Evolutionary conservation across 106 monocot genomes (phyloP), one percentile per base, ranked within the genome.

Genomic region (Agapanthus africanus): DNA sequence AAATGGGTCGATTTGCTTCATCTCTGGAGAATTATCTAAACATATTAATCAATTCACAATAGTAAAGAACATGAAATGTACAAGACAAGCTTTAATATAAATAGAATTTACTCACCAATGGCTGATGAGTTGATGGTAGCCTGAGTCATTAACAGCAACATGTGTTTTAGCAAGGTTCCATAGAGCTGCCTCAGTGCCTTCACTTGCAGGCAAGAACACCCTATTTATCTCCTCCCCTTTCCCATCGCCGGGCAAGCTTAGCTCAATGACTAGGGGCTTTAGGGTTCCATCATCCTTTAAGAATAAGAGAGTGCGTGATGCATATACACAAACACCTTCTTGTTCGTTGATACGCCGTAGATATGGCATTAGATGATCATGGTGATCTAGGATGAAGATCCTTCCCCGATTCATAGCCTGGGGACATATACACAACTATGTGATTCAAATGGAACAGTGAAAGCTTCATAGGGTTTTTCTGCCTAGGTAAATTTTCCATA

Each of bases 131-230:
- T 88, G 88, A 60, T 88, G 88, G 34, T 84, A 67, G 8, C 84
- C 88, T 16, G 88, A 88, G 73, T 88, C 88, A 65, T 88, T 88
- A 33, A 79, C 81, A 5, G 79, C 72, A 50, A 84, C 88, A 42
- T 84, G 81, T 49, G 84, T 54, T 54, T 84, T 88, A n/a, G 88
- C 88, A 1, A 88, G 81, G 26, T 79, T 70, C 88, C 88, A 88
- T 14, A 88, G 65, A 18, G 70, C 69, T 40, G 33, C 72, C 1
- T 80, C 81, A 25, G 57, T 72, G 18, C 85, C 84, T 6, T 73
- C 49, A 35, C 11, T 74, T 19, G 78, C 79, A 0, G 88, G 84
- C 36, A 76, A 32, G 71, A 88, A 88, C n/a, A 81, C 79, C 66
- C 81, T 75, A 42, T 70, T 84, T 25, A 56, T 56, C 47, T 79